A percentile compares a stretch with the other conserved stretches of the same genome.
phyloP scores from a whole-genome alignment of 148 eudicot genomes.

The Rheum nobile region DNA sequence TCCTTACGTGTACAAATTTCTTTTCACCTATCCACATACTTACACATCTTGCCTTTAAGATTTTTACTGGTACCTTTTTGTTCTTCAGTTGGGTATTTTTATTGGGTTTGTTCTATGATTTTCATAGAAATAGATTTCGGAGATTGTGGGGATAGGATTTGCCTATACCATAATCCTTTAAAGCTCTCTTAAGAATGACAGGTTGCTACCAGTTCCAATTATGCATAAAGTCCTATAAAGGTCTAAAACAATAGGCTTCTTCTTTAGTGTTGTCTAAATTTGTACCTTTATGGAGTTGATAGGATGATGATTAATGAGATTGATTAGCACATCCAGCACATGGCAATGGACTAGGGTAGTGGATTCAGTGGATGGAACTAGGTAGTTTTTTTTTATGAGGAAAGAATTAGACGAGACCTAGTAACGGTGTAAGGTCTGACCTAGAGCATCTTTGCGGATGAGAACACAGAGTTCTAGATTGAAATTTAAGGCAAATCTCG shows the following conservation, averaged over 20 bases:
- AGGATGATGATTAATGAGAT: not conserved
- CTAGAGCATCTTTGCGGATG: too few species aligned
- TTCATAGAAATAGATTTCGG: not conserved
- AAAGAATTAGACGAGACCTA: too few species aligned
- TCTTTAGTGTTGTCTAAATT: not conserved
- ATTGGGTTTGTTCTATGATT: not conserved
- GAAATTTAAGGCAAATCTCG: too few species aligned
- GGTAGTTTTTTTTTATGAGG: not conserved
- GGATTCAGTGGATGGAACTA: not conserved
- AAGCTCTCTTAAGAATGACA: not conserved
- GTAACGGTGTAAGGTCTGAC: too few species aligned
- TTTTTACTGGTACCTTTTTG: not conserved
- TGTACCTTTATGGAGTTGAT: not conserved
- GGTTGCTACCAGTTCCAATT: not conserved
- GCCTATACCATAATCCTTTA: not conserved
- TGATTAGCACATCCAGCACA: not conserved
- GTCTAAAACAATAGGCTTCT: not conserved
- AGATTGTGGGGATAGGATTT: not conserved
- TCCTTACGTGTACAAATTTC: too few species aligned
- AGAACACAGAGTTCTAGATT: too few species aligned
- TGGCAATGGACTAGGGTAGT: not conserved
- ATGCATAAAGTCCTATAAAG: not conserved
- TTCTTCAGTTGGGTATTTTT: not conserved
- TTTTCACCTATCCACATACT: not conserved
- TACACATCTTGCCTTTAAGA: too few species aligned